Evolutionary conservation across 495 filamentous ascomycete species (phyloP).

Genomic region (Penicillium coffeae): DNA sequence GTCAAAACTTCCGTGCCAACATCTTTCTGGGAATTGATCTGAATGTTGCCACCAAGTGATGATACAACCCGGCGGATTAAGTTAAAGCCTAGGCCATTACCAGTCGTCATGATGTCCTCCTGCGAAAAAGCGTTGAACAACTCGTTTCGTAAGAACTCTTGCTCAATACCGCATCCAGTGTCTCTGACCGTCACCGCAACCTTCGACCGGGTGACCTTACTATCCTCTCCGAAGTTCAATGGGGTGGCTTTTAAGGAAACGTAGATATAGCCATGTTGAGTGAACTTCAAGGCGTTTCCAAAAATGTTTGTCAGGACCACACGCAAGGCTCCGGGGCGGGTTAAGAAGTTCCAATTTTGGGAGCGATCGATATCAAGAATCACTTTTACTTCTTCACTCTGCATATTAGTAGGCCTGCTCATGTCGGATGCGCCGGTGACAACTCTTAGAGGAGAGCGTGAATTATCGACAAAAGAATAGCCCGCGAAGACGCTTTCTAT

Average conservation of each 20-base stretch:
- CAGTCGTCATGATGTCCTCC: constrained; percentile 56
- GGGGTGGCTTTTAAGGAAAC: constrained; percentile 13
- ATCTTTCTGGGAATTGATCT: constrained; percentile 13
- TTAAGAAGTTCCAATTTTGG: constrained; percentile 12
- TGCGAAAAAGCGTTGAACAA: constrained; percentile 66
- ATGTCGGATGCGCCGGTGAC: neutral
- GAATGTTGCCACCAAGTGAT: constrained; percentile 45
- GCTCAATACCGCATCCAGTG: constrained; percentile 60
- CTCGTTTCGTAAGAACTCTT: constrained; percentile 58
- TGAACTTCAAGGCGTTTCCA: constrained; percentile 37
- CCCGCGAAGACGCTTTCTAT: constrained; percentile 54
- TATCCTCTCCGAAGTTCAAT: neutral
- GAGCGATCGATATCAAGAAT: constrained; percentile 46
- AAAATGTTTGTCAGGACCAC: constrained; percentile 33
- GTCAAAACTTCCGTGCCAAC: constrained; percentile 52
- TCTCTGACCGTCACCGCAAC: constrained; percentile 49
- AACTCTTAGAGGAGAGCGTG: constrained; percentile 2
- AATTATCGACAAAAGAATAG: constrained; percentile 8
- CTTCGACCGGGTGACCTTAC: constrained; percentile 3
- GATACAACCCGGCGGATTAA: constrained; percentile 58
- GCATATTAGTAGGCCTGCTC: neutral
- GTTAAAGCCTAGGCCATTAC: constrained; percentile 62
- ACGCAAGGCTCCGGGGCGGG: constrained; percentile 14
- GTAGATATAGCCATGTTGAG: constrained; percentile 21
- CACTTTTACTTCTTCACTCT: constrained; percentile 31